These are phyloP conservation scores for Candida oleophila DNA, from an alignment of 805 yeast genomes.

Conservation along the genomic window DNA sequence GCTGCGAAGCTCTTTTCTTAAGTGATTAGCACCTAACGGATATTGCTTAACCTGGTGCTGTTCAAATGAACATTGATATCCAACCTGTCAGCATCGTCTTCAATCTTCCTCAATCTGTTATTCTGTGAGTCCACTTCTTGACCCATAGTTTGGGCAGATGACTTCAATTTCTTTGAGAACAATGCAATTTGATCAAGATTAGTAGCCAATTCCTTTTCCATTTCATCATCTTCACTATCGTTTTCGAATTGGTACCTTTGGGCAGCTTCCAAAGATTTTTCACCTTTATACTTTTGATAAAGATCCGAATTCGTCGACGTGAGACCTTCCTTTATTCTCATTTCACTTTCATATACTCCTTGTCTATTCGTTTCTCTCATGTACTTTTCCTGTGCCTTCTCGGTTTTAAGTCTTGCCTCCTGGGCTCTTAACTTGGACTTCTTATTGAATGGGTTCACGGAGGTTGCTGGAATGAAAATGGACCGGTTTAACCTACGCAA, in stretches of 20 bases:
- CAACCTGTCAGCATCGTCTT: constrained; percentile 78
- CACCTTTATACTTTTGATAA: constrained; percentile 50
- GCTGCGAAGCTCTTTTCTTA: too few relatives aligned
- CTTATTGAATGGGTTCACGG: constrained; percentile 81
- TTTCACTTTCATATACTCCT: constrained; percentile 62
- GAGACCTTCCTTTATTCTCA: constrained; percentile 64
- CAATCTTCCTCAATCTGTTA: constrained; percentile 66
- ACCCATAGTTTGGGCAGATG: constrained; percentile 69
- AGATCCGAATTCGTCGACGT: constrained; percentile 37
- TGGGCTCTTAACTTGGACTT: constrained; percentile 70
- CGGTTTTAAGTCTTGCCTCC: constrained; percentile 65
- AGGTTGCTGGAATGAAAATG: constrained; percentile 71
- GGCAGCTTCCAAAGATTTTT: constrained; percentile 55
- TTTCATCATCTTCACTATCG: constrained; percentile 89
- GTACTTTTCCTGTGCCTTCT: constrained; percentile 60
- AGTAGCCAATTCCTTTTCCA: constrained; percentile 82
- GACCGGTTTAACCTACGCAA: constrained; percentile 77
- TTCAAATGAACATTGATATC: constrained; percentile 83
- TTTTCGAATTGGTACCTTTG: constrained; percentile 78
- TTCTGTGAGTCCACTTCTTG: constrained; percentile 81
- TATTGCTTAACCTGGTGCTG: constrained; percentile 62
- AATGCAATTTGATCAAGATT: constrained; percentile 77
- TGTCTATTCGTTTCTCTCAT: constrained; percentile 60
- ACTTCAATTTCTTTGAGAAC: constrained; percentile 68
- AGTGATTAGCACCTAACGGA: constrained; percentile 36